Percentiles rank a stretch among this genome's conserved stretches.
Evolutionary conservation across 2,329 filamentous ascomycete species (phyloP).

Genomic region (Chaetomiaceae sp.): DNA sequence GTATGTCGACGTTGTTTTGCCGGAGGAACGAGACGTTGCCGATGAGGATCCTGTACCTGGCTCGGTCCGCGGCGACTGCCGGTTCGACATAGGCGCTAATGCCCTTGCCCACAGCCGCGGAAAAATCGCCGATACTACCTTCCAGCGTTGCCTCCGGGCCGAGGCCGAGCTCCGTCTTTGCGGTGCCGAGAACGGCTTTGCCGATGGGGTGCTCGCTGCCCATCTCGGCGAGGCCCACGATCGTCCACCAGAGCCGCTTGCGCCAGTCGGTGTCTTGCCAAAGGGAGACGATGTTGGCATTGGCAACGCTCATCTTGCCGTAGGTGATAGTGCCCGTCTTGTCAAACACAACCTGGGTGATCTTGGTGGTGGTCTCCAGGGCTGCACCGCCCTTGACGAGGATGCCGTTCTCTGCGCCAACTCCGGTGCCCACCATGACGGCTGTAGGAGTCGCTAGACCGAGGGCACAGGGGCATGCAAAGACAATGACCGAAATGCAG

Average conservation of each 20-base stretch:
- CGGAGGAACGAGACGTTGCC: constrained; percentile 77
- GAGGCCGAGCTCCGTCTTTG: constrained; percentile 71
- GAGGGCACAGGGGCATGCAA: constrained; percentile 95
- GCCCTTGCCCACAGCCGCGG: constrained; percentile 76
- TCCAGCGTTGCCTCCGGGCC: constrained; percentile 70
- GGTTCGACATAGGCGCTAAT: constrained; percentile 80
- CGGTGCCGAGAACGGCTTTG: constrained; percentile 73
- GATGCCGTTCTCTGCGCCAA: constrained; percentile 92
- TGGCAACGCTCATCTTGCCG: constrained; percentile 90
- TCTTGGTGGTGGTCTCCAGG: constrained; percentile 82
- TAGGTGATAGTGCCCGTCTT: constrained; percentile 95
- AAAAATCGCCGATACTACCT: constrained; percentile 81
- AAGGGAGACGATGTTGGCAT: constrained; percentile 57
- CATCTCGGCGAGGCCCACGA: constrained; percentile 92
- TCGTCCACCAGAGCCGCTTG: constrained; percentile 85
- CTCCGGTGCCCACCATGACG: constrained; percentile 98
- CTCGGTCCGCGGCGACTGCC: constrained; percentile 59
- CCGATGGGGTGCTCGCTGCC: constrained; percentile 94
- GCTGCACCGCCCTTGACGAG: constrained; percentile 96
- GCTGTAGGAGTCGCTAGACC: constrained; percentile 93
- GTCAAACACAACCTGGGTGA: constrained; percentile 87
- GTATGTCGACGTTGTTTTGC: constrained; percentile 64
- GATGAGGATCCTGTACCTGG: constrained; percentile 72
- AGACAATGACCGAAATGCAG: constrained; percentile 97
- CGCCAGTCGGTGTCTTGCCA: constrained; percentile 69